Conservation (phyloP, 1,139 yeast genomes). For the Blastobotrys raffinosifermentans region DNA sequence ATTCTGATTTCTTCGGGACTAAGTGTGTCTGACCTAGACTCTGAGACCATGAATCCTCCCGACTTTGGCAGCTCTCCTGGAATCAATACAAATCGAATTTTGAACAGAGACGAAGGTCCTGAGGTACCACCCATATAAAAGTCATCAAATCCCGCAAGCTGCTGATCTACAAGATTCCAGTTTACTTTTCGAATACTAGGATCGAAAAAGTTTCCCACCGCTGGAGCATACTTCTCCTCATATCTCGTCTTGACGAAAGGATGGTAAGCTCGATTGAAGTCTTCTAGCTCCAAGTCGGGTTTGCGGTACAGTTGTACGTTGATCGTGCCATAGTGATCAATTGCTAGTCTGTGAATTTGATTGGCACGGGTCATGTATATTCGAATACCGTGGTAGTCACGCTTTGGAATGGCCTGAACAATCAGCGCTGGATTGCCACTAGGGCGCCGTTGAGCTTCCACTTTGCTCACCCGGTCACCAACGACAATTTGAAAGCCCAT, state of each 20-base stretch:
- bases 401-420: slow-evolving; percentile 35
- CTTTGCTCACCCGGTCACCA: slow-evolving; percentile 57
- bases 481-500: slow-evolving; percentile 88
- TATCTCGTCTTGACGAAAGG: slow-evolving; percentile 74
- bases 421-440: slow-evolving; percentile 47
- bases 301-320: slow-evolving; percentile 67
- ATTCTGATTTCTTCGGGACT: slow-evolving; percentile 78
- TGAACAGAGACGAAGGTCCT: slow-evolving; percentile 41
- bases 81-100: slow-evolving; percentile 71
- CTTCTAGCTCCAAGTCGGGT: slow-evolving; percentile 26
- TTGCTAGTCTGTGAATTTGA: slow-evolving; percentile 76
- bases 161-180: slow-evolving; percentile 91
- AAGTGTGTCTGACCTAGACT: slow-evolving; percentile 42
- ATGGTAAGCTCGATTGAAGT: slow-evolving; percentile 30
- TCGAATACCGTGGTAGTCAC: slow-evolving; percentile 48
- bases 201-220: slow-evolving; percentile 52
- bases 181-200: slow-evolving; percentile 53
- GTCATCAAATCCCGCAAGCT: slow-evolving; percentile 84
- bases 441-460: slow-evolving; percentile 57
- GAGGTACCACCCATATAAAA: slow-evolving; percentile 46
- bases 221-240: slow-evolving; percentile 58
- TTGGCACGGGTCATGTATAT: slow-evolving; percentile 72
- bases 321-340: slow-evolving; percentile 62
- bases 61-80: slow-evolving; percentile 63
- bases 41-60: slow-evolving; percentile 6